Base-by-base conservation (phyloP, 805 yeast genomes). In the Blastobotrys mokoenaii region DNA sequence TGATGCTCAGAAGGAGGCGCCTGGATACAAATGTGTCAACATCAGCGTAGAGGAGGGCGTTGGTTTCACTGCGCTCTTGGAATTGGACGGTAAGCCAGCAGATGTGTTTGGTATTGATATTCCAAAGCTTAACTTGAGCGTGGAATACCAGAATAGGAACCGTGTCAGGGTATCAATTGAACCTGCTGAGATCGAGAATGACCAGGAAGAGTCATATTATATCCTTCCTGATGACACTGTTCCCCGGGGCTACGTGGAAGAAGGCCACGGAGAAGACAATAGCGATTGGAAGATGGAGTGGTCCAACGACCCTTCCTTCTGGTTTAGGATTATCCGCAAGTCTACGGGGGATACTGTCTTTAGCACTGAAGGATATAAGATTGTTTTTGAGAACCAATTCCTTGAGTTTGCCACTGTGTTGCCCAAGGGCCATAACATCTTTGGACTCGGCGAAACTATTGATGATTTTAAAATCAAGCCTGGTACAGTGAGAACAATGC, bases 361-460 rank as follows among this genome's bases (percentile, higher is more conserved):
- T 39, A 57, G 63, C 38, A 63, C 67, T 11, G 46, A 45, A n/a
- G 63, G 59, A 3, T 58, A 57, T 40, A 59, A 62, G 9, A 47
- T 63, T 27, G 64, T 63, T 15, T 63, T 57, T 44, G 60, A 65
- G 11, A 61, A 63, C 46, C 66, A 63, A 45, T 63, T 60, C 40
- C 43, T 63, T 15, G 65, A 63, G 41, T 55, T 63, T 46, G 59
- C 58, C 47, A 59, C 67, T 12, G 40, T 56, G 3, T 51, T 63
- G 41, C 66, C 65, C 12, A 41, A 30, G 31, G 56, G 53, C 11
- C 65, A 63, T 41, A 51, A 52, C 8, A 48, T 63, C 16, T 50
- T 58, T 17, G 67, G 67, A 2, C 51, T 63, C n/a, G 67, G 66
- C 9, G 67, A 63, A 50, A 54, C 64, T 2, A 56, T 60, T 40